Percentiles rank a stretch among this genome's conserved stretches.
These are phyloP conservation scores for Cardamine chenopodiifolia DNA, from an alignment of 345 rosid genomes.

Conservation along the genomic window DNA sequence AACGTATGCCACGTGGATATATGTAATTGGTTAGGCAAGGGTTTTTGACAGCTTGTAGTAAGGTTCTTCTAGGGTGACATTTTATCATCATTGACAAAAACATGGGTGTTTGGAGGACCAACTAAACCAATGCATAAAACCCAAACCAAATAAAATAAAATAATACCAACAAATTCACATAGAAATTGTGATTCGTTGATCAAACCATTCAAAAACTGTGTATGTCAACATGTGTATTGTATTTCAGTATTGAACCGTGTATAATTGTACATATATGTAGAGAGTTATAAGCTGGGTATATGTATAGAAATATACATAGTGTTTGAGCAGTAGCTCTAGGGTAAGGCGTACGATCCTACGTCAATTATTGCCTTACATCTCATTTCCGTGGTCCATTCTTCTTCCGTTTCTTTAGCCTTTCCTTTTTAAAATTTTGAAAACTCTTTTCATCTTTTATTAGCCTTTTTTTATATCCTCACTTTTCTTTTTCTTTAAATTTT, in stretches of 20 bases:
- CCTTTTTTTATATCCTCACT: background rate
- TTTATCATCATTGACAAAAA: conserved; percentile 8
- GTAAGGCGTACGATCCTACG: conserved; percentile 28
- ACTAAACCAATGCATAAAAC: background rate
- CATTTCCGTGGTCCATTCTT: conserved; percentile 32
- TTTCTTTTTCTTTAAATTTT: background rate
- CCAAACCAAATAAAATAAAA: background rate
- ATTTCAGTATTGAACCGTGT: background rate
- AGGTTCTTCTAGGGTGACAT: conserved; percentile 39
- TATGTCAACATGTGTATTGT: too few relatives aligned
- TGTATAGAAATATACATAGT: conserved; percentile 1
- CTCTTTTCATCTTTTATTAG: conserved; percentile 12
- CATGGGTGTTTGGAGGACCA: conserved; percentile 21
- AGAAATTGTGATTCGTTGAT: background rate
- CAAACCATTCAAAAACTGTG: background rate
- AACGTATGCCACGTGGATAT: conserved; percentile 36
- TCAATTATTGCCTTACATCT: conserved; percentile 34
- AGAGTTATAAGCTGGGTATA: background rate
- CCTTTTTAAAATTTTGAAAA: background rate
- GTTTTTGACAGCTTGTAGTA: conserved; percentile 40
- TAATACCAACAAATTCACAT: background rate
- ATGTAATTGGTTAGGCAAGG: conserved; percentile 26
- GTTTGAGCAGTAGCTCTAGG: background rate
- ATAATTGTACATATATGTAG: background rate
- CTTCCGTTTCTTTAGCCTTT: conserved; percentile 7